Evolutionary conservation across 2,329 filamentous ascomycete genomes (phyloP), one percentile per base, ranked within the genome.

Genomic region (Sporothrix euskadiensis): DNA sequence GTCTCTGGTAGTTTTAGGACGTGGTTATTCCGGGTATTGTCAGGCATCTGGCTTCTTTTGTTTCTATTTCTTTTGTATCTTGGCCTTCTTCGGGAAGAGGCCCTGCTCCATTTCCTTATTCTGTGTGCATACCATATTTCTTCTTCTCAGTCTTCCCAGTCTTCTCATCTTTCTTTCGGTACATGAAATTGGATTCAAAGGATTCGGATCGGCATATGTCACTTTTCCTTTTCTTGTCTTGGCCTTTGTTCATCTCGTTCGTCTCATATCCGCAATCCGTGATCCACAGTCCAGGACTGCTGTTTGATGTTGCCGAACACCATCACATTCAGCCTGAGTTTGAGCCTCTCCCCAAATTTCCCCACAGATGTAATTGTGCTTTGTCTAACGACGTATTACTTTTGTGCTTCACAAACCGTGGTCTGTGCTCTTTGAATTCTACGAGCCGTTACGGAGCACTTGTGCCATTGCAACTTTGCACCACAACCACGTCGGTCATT

Each of bases 281-380:
- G 47, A 32, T 68, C 19, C 49, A 26, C 44, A 8, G 9, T 47
- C 44, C 19, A 47, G n/a, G 52, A 32, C 26, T 26, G 16, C 16
- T 35, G 41, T 32, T 49, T 49, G 41, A 32, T 41, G 30, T 68
- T 22, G 41, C 65, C 61, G 22, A 30, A 16, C 12, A 14, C 39
- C 10, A 30, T 66, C 16, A n/a, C 44, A 68, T 68, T 68, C 30
- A 52, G 65, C 32, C 66, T 41, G 32, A 57, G 66, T 39, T 26
- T 57, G 49, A 26, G 49, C n/a, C 66, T 30, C 12, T 16, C 16
- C 56, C 56, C 52, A 56, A 26, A 14, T 30, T 30, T 56, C 22
- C 10, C 14, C 30, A 59, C 61, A 9, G 57, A n/a, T 16, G 32
- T 35, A 2, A 3, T 19, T 12, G 35, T 66, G 10, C 32, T 10